These are phyloP conservation scores for Echeveria elegans DNA, from an alignment of 164 flowering plant genomes.

Conservation along the genomic window DNA sequence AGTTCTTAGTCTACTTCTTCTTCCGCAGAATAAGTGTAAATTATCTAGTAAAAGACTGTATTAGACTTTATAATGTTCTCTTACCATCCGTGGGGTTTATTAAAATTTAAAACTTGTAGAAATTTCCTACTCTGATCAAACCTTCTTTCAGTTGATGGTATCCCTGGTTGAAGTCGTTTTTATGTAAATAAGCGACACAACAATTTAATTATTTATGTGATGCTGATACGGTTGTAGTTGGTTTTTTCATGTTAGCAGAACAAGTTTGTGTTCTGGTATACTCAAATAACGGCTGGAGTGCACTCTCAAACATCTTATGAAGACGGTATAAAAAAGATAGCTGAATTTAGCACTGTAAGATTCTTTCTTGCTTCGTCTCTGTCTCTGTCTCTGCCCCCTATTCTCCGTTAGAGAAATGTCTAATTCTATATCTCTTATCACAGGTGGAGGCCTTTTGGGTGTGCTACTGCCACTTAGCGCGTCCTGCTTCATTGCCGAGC, in stretches of 20 bases:
- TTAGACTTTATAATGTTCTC: no score
- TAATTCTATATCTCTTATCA: slow-evolving; percentile 63
- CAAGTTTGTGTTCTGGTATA: slow-evolving; percentile 92
- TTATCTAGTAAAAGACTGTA: no score
- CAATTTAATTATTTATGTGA: neutral
- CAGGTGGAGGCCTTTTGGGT: slow-evolving; percentile 97
- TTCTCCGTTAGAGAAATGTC: no score
- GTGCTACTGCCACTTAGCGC: slow-evolving; percentile 90
- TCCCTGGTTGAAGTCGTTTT: no score
- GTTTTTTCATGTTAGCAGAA: slow-evolving; percentile 33
- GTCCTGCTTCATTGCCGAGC: slow-evolving; percentile 76
- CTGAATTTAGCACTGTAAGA: slow-evolving; percentile 86
- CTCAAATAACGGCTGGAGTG: slow-evolving; percentile 87
- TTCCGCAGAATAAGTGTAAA: no score
- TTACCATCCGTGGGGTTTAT: no score
- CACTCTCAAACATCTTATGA: slow-evolving; percentile 81
- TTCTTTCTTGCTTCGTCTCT: slow-evolving; percentile 77
- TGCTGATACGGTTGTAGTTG: neutral
- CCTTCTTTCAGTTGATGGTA: no score
- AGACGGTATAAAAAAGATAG: slow-evolving; percentile 87
- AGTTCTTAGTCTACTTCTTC: no score
- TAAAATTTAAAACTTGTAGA: no score
- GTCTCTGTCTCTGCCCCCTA: slow-evolving; percentile 62
- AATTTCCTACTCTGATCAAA: no score
- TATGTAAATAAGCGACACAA: no score